Percentiles rank a stretch among this genome's conserved stretches.
Conservation (phyloP, 148 eudicot species). For the Heliamphora exappendiculata region DNA sequence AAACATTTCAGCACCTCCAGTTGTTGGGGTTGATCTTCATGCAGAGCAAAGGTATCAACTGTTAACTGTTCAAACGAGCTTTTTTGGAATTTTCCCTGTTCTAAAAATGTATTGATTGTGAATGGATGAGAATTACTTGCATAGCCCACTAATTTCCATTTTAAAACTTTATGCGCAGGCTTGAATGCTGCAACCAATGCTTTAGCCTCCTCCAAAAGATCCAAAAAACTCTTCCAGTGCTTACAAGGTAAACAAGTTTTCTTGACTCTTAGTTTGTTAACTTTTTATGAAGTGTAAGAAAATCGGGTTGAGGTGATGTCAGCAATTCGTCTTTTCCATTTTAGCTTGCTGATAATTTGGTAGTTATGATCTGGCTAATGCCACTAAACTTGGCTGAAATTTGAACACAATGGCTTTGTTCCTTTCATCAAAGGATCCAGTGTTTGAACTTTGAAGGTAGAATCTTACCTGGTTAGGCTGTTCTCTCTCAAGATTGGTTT, state of each 20-base stretch:
- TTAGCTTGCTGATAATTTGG: neutral
- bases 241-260: constrained; percentile 42
- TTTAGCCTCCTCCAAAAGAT: constrained; percentile 56
- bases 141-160: neutral
- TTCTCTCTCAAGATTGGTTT: too few relatives aligned
- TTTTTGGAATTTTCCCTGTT: neutral
- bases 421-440: too few relatives aligned
- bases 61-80: too few relatives aligned
- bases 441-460: too few relatives aligned
- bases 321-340: neutral
- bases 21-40: constrained; percentile 83
- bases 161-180: constrained; percentile 34
- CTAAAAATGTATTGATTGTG: neutral
- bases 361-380: too few relatives aligned
- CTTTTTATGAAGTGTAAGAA: neutral
- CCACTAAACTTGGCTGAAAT: neutral
- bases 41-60: constrained; percentile 71
- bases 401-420: neutral
- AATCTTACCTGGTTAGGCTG: too few relatives aligned
- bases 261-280: constrained; percentile 1
- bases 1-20: constrained; percentile 69
- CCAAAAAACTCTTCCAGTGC: constrained; percentile 48
- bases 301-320: neutral
- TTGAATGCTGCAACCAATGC: constrained; percentile 71
- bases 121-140: neutral